Evolutionary conservation across 148 eudicot genomes (phyloP).

Genomic region (Pharnaceum exiguum): DNA sequence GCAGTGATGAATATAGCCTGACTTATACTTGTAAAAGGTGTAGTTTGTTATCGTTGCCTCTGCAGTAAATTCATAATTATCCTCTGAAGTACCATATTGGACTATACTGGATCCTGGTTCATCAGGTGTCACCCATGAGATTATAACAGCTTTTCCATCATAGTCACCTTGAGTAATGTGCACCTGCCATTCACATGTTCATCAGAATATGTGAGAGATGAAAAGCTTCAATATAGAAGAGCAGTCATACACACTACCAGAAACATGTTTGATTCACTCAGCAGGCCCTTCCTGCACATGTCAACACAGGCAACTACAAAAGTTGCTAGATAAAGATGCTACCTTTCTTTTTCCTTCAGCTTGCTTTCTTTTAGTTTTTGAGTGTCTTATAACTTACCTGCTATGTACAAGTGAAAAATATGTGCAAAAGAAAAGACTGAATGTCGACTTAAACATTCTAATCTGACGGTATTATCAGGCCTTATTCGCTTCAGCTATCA

Average conservation of each 20-base stretch:
- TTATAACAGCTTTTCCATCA: conserved; percentile 84
- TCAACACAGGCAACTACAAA: too few relatives aligned
- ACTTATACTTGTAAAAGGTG: conserved; percentile 68
- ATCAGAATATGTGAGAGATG: neutral
- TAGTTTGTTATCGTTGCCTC: conserved; percentile 64
- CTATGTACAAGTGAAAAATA: too few relatives aligned
- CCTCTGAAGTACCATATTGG: conserved; percentile 70
- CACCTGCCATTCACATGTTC: conserved; percentile 40
- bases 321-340: too few relatives aligned
- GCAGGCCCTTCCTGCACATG: too few relatives aligned
- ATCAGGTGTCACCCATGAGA: conserved; percentile 89
- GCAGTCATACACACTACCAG: neutral
- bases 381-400: too few relatives aligned
- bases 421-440: too few relatives aligned
- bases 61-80: conserved; percentile 46
- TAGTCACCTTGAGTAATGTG: conserved; percentile 98
- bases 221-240: neutral
- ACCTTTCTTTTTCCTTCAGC: too few relatives aligned
- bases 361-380: too few relatives aligned
- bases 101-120: conserved; percentile 76
- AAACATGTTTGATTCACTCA: too few relatives aligned
- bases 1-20: conserved; percentile 89
- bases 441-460: too few relatives aligned
- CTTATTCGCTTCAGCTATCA: too few relatives aligned
- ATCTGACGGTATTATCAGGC: too few relatives aligned